Evolutionary conservation across 768 basidiomycete species (phyloP), one percentile per base, ranked within the genome.

Genomic region (Inosperma sp.): DNA sequence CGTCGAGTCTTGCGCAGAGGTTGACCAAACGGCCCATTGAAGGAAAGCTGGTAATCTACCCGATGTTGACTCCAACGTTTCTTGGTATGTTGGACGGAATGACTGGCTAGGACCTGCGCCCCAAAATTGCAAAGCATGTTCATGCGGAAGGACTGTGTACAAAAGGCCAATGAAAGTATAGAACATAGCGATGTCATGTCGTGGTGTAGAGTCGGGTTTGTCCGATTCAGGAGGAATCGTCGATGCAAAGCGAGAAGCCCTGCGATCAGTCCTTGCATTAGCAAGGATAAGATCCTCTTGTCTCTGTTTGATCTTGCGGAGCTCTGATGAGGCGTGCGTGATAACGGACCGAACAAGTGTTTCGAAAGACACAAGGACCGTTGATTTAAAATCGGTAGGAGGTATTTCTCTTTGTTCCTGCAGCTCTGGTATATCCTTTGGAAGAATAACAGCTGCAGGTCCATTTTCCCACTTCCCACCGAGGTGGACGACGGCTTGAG

Each of bases 11-110:
- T 84, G 79, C 4, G 79, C 73, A 49, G 90, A 83, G 1, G 88
- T 88, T 1, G 86, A 87, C 86, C 86, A 88, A 7, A 89, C 81
- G 0, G 89, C 89, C 93, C 92, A 95, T 51, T 91, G 88, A 41
- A 95, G 69, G 65, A 95, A 94, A 2, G 82, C 57, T 5, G 69
- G 69, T 34, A 70, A 61, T 37, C 63, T 61, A 27, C 69, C 69
- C n/a, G 64, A 64, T 2, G 76, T 79, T n/a, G 77, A 72, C 58
- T 91, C 88, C 1, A 77, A 59, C 29, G 68, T 66, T 56, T 88
- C 82, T 53, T 81, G 62, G 59, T 86, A 86, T 9, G 62, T 59
- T 3, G 78, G 70, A 22, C 67, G 68, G 10, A 68, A 67, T 0
- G 66, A 48, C 5, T 78, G 77, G 31, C 62, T 71, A 3, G 76